Percentiles rank a stretch among this genome's conserved stretches.
phyloP scores from a whole-genome alignment of 116 monocot genomes.

The Posidonia oceanica region DNA sequence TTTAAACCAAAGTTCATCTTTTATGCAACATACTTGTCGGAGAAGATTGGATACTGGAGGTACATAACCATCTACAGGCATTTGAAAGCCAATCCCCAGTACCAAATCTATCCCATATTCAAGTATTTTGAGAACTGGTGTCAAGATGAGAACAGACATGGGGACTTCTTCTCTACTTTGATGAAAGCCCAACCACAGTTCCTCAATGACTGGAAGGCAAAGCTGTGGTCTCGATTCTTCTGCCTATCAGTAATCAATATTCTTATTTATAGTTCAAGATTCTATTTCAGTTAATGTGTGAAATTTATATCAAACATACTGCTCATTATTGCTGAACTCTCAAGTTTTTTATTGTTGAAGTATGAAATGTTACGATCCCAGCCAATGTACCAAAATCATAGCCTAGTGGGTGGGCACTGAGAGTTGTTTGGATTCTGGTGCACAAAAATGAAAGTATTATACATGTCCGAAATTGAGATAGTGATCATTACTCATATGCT shows the following conservation, averaged over 20 bases:
- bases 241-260: constrained; percentile 68
- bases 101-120: constrained; percentile 91
- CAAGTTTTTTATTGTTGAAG: no score
- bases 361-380: no score
- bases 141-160: constrained; percentile 97
- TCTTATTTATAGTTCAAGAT: no score
- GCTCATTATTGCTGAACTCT: no score
- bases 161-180: constrained; percentile 93
- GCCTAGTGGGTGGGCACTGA: no score
- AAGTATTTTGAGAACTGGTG: constrained; percentile 99
- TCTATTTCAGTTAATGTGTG: no score
- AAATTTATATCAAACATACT: background rate
- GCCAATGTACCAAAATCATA: no score
- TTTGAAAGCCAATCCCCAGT: constrained; percentile 74
- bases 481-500: background rate
- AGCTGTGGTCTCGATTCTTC: constrained; percentile 91
- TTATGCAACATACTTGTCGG: constrained; percentile 89
- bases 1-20: constrained; percentile 99
- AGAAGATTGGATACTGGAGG: constrained; percentile 99
- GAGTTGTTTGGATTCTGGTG: no score
- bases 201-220: constrained; percentile 99
- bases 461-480: no score
- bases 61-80: constrained; percentile 98
- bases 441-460: no score
- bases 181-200: constrained; percentile 94